Base-by-base conservation (phyloP, 2,329 filamentous ascomycete species). In the Aspergillus alliaceus region DNA sequence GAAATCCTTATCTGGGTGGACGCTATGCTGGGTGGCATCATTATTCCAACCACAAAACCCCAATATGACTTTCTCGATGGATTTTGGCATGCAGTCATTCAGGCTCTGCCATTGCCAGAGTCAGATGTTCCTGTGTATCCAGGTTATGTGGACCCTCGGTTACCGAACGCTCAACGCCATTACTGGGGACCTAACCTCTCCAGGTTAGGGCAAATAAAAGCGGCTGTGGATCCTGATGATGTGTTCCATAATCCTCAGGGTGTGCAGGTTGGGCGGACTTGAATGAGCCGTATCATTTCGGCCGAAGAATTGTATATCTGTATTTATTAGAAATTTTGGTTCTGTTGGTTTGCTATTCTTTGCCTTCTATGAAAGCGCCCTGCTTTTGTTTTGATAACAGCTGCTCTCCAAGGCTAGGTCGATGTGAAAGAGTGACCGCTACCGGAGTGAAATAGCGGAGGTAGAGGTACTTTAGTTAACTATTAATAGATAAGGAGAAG, bases 1-100 rank as follows among this genome's bases (percentile, higher is more conserved):
- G 83, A 89, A 74, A 84, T 84, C 60, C 64, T 87, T 39, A 82
- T 88, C 72, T 87, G 86, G 74, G 81, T 86, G 66, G 84, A 89
- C 66, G 83, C 81, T 0, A 88, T 88, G 65, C 83, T 78, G 8
- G 34, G n/a, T 40, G 49, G 14, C 7, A 6, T 50, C 6, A 32
- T 3, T 15, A 14, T 35, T 40, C 35, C 7, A 25, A 29, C 11
- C 29, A 34, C 20, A 18, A 8, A 27, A n/a, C 35, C 20, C 84
- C 81, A 2, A 6, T 78, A 74, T 54, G 63, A 72, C 1, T 87
- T 87, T 53, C 67, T 87, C 37, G 72, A 76, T 15, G 80, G 79
- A 6, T 74, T 88, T 3, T 12, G 20, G 9, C 11, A 40, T 14
- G 6, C 24, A 12, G 18, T 40, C 9, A 14, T 14, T 9, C 4